Evolutionary conservation across 1,139 yeast genomes (phyloP).

Genomic region (Yamadazyma membranifaciens): DNA sequence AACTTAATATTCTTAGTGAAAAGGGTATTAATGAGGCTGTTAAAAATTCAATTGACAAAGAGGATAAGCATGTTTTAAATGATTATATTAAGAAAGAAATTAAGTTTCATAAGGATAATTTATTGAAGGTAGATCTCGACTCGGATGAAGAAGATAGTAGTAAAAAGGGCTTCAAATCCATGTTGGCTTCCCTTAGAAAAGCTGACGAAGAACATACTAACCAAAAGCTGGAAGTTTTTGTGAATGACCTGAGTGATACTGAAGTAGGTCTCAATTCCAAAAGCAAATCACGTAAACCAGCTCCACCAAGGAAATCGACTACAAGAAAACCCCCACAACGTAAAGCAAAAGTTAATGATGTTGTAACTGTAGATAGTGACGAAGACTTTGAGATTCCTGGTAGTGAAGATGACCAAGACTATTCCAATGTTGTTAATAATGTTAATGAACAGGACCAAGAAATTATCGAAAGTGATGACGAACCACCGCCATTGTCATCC

Average conservation of each 20-base stretch:
- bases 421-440: no score
- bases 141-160: slow-evolving; percentile 30
- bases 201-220: background rate
- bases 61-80: slow-evolving; percentile 70
- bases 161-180: slow-evolving; percentile 28
- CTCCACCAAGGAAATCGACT: background rate
- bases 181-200: slow-evolving; percentile 4
- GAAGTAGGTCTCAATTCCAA: background rate
- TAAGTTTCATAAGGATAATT: slow-evolving; percentile 55
- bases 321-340: background rate
- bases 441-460: slow-evolving; percentile 5
- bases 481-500: slow-evolving; percentile 4
- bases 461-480: slow-evolving; percentile 10
- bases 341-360: slow-evolving; percentile 3
- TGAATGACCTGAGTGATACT: background rate
- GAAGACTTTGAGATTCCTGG: slow-evolving; percentile 14
- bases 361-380: slow-evolving; percentile 10
- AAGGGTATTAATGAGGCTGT: slow-evolving; percentile 75
- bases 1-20: slow-evolving; percentile 71
- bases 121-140: slow-evolving; percentile 46
- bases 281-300: background rate
- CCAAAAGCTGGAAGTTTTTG: background rate
- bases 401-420: slow-evolving; percentile 4
- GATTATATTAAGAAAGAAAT: slow-evolving; percentile 70
- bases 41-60: slow-evolving; percentile 71